A percentile compares a stretch with the other conserved stretches of the same genome.
These are phyloP conservation scores for Fusarium penzigii DNA, from an alignment of 2,329 filamentous ascomycete genomes.

Conservation along the genomic window DNA sequence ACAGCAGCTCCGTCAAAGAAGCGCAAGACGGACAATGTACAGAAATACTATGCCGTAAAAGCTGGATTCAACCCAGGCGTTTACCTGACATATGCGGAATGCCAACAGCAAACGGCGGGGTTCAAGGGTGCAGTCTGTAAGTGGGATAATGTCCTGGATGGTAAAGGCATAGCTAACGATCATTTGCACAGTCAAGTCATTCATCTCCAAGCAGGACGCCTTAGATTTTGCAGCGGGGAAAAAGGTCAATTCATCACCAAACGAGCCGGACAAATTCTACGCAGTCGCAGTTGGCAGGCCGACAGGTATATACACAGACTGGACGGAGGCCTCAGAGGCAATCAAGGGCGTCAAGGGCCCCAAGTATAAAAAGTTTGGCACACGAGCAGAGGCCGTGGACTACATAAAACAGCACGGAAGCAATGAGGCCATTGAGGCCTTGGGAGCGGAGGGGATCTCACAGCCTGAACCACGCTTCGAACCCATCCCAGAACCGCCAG, in stretches of 20 bases:
- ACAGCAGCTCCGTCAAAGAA: slow-evolving; percentile 40
- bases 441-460: slow-evolving; percentile 35
- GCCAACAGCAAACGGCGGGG: slow-evolving; percentile 60
- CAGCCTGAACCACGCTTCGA: slow-evolving; percentile 1
- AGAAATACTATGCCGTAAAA: slow-evolving; percentile 66
- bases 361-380: slow-evolving; percentile 70
- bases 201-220: slow-evolving; percentile 72
- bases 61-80: slow-evolving; percentile 59
- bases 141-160: slow-evolving; percentile 35
- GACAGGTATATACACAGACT: slow-evolving; percentile 62
- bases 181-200: slow-evolving; percentile 70
- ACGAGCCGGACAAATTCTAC: slow-evolving; percentile 54
- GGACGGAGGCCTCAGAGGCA: slow-evolving; percentile 71
- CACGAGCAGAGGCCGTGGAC: slow-evolving; percentile 71
- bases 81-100: slow-evolving; percentile 63
- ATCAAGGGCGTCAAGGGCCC: slow-evolving; percentile 72
- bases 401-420: slow-evolving; percentile 63
- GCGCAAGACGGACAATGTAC: slow-evolving; percentile 47
- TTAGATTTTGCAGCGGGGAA: slow-evolving; percentile 71
- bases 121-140: slow-evolving; percentile 68
- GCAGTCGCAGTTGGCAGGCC: slow-evolving; percentile 60
- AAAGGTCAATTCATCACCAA: slow-evolving; percentile 38
- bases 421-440: slow-evolving; percentile 42
- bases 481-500: slow-evolving; percentile 18
- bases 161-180: neutral